Evolutionary conservation across 495 filamentous ascomycete species (phyloP).

Genomic region (Aspergillus heteromorphus): DNA sequence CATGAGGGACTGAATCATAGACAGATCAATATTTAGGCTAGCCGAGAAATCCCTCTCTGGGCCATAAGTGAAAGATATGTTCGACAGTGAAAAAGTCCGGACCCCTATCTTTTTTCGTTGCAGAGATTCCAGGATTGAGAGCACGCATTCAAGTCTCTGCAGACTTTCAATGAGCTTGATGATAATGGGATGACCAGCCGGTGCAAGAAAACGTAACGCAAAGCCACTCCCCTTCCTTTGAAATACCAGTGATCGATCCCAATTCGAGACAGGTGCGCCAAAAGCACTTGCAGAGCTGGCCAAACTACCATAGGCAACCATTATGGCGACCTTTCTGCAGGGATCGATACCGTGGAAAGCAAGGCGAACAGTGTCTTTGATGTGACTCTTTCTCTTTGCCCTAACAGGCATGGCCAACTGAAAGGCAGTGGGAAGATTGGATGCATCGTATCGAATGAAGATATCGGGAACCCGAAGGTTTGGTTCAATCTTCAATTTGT

Average conservation of each 20-base stretch:
- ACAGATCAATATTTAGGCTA: constrained; percentile 25
- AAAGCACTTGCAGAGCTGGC: constrained; percentile 22
- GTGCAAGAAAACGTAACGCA: constrained; percentile 36
- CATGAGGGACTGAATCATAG: constrained; percentile 12
- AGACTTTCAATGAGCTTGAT: constrained; percentile 32
- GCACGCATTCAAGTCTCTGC: constrained; percentile 37
- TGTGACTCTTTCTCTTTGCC: constrained; percentile 22
- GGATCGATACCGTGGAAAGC: constrained; percentile 39
- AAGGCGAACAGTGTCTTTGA: constrained; percentile 35
- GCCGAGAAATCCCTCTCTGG: constrained; percentile 24
- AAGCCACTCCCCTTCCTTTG: constrained; percentile 31
- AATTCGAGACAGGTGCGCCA: constrained; percentile 20
- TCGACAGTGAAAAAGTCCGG: constrained; percentile 30
- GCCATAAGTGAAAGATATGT: constrained; percentile 35
- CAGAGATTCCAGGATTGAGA: constrained; percentile 37
- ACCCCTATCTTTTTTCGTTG: constrained; percentile 30
- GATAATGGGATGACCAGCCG: constrained; percentile 33
- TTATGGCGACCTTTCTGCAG: constrained; percentile 25
- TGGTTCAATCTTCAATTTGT: constrained; percentile 28
- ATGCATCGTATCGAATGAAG: constrained; percentile 28
- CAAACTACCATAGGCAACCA: constrained; percentile 37
- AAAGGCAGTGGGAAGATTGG: constrained; percentile 27
- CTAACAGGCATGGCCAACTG: constrained; percentile 26
- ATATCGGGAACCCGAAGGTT: constrained; percentile 33
- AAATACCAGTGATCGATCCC: constrained; percentile 30